A percentile compares a stretch with the other conserved stretches of the same genome.
Evolutionary conservation across 495 filamentous ascomycete species (phyloP).

Genomic region (Xylaria flabelliformis): DNA sequence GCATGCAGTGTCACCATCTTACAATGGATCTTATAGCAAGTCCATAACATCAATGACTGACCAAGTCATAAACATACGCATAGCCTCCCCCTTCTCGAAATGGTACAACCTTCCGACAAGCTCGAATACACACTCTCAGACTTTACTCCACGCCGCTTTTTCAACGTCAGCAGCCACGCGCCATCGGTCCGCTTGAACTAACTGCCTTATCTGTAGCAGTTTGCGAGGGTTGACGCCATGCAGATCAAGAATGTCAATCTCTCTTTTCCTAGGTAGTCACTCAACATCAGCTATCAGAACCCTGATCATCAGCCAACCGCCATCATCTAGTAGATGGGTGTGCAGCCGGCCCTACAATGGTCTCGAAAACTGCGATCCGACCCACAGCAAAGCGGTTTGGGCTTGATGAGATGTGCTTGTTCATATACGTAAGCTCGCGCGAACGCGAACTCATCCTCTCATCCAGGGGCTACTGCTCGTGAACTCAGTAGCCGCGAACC

Average conservation of each 20-base stretch:
- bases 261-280: background rate
- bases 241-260: background rate
- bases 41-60: background rate
- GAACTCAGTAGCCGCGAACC: background rate
- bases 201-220: background rate
- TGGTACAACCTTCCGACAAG: background rate
- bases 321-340: background rate
- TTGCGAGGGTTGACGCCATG: background rate
- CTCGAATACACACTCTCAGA: background rate
- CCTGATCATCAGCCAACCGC: background rate
- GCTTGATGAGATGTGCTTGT: background rate
- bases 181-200: background rate
- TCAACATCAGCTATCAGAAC: background rate
- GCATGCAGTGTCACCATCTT: background rate
- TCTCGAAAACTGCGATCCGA: background rate
- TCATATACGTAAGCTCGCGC: background rate
- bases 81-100: background rate
- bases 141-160: background rate
- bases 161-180: background rate
- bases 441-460: background rate
- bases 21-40: too few species aligned
- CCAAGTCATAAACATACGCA: background rate
- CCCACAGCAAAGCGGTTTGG: background rate
- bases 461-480: background rate
- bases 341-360: background rate